Conservation (phyloP, 1,284 basidiomycete species). For the Cryptococcus sp. region DNA sequence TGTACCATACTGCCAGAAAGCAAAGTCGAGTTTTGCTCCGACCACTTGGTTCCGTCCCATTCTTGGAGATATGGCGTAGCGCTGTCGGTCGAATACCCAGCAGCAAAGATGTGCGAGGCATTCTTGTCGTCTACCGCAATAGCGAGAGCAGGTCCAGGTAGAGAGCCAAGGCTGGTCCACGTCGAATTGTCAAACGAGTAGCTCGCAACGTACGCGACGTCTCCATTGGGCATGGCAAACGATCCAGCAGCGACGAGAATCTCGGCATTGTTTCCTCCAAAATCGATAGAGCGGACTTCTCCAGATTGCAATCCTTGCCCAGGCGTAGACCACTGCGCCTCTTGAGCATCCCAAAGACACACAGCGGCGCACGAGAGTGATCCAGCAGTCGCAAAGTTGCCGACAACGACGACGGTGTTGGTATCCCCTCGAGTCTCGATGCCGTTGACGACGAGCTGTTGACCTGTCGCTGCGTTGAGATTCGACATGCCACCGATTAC, state of each 20-base stretch:
- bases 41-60: constrained; percentile 77
- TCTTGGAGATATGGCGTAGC: constrained; percentile 65
- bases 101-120: constrained; percentile 77
- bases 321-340: constrained; percentile 70
- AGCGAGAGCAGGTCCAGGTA: constrained; percentile 87
- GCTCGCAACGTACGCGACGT: constrained; percentile 61
- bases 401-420: constrained; percentile 71
- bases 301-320: constrained; percentile 73
- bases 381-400: constrained; percentile 76
- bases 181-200: constrained; percentile 64
- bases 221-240: constrained; percentile 57
- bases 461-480: constrained; percentile 55
- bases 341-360: constrained; percentile 66
- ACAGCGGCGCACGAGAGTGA: constrained; percentile 68
- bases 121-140: constrained; percentile 78
- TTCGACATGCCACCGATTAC: constrained; percentile 55
- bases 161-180: constrained; percentile 71
- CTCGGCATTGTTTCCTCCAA: constrained; percentile 64
- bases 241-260: constrained; percentile 67
- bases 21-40: constrained; percentile 50
- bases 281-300: constrained; percentile 69
- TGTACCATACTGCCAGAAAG: constrained; percentile 53
- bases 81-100: constrained; percentile 66
- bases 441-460: constrained; percentile 61
- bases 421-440: constrained; percentile 63